phyloP scores from a whole-genome alignment of 139 green algal genomes.

The Chlorella sp. region DNA sequence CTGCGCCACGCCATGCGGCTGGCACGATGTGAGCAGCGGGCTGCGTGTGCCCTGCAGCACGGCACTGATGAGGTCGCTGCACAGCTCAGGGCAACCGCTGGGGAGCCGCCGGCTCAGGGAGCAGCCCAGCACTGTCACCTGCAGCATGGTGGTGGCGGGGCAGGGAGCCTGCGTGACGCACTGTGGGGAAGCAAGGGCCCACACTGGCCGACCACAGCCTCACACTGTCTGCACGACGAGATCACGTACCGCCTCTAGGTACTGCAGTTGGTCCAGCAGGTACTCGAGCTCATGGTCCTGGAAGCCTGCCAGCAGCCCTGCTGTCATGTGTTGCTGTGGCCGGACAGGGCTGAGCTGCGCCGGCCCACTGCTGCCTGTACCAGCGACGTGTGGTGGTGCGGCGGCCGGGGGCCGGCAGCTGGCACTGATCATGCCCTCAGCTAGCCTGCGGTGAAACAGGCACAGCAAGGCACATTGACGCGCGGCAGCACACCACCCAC shows the following conservation, averaged over 20 bases:
- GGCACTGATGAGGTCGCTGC: too few relatives aligned
- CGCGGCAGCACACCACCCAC: not conserved
- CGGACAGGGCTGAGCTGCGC: not conserved
- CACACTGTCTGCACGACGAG: not conserved
- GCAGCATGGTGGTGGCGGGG: not conserved
- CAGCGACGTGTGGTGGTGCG: not conserved
- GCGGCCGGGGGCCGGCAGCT: not conserved
- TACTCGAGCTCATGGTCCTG: constrained; percentile 43
- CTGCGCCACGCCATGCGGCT: not conserved
- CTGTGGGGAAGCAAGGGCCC: not conserved
- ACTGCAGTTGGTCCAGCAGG: constrained; percentile 39
- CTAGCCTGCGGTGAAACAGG: not conserved
- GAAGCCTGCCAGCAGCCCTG: constrained; percentile 14
- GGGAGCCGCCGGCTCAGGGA: too few relatives aligned
- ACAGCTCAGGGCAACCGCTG: not conserved
- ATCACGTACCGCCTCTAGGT: constrained; percentile 35
- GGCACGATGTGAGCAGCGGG: too few relatives aligned
- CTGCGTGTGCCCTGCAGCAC: too few relatives aligned
- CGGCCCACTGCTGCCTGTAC: not conserved
- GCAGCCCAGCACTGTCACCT: not conserved
- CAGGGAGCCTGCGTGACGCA: not conserved
- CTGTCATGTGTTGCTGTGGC: too few relatives aligned
- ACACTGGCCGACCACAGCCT: too few relatives aligned
- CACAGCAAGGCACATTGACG: not conserved
- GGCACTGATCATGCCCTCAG: not conserved